Percentiles rank a stretch among this genome's conserved stretches.
Evolutionary conservation across 345 rosid species (phyloP).

Genomic region (Mangifera indica): DNA sequence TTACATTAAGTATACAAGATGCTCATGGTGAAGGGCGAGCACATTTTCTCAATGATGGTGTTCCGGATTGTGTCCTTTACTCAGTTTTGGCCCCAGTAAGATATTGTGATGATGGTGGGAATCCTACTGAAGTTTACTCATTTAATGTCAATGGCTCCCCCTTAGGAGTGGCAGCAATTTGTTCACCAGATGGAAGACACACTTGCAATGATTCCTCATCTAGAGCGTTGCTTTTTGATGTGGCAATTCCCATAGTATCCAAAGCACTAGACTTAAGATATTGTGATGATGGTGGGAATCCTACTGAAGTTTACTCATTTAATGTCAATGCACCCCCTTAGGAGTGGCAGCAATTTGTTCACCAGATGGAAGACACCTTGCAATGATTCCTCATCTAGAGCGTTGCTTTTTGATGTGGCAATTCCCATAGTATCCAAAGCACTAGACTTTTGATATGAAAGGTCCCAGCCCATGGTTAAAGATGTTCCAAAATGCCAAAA

Average conservation of each 20-base stretch:
- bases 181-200: conserved; percentile 95
- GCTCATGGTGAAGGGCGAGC: conserved; percentile 97
- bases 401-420: conserved; percentile 99
- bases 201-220: conserved; percentile 99
- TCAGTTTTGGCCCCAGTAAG: conserved; percentile 74
- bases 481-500: conserved; percentile 93
- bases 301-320: conserved; percentile 83
- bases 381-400: conserved; percentile 99
- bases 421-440: conserved; percentile 83
- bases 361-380: conserved; percentile 91
- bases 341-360: conserved; percentile 94
- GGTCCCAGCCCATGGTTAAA: conserved; percentile 95
- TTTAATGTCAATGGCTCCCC: conserved; percentile 93
- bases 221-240: conserved; percentile 97
- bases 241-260: conserved; percentile 99
- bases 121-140: conserved; percentile 75
- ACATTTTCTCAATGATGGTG: conserved; percentile 85
- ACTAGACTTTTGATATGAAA: conserved; percentile 76
- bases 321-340: conserved; percentile 87
- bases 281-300: conserved; percentile 79
- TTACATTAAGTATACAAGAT: too few species aligned
- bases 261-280: too few species aligned
- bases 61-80: conserved; percentile 64
- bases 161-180: conserved; percentile 84
- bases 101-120: conserved; percentile 86